Percentiles rank a stretch among this genome's conserved stretches.
Conservation (phyloP, 805 yeast species). For the Maudiozyma saulgeensis region DNA sequence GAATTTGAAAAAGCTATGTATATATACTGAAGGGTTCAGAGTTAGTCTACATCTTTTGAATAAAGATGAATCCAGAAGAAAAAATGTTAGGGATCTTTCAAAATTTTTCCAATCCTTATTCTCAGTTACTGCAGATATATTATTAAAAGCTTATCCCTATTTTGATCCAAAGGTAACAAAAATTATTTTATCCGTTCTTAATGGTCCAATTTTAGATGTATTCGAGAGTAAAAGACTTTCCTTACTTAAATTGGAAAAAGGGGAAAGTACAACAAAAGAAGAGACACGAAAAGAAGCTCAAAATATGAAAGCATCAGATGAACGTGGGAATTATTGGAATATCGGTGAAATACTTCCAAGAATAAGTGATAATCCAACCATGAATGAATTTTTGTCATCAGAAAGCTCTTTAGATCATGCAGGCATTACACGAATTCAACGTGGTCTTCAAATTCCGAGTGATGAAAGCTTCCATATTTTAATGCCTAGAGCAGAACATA, state of each 20-base stretch:
- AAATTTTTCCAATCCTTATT: constrained; percentile 22
- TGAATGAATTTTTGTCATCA: neutral
- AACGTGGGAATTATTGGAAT: constrained; percentile 1
- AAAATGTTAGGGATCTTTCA: constrained; percentile 10
- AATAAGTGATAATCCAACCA: neutral
- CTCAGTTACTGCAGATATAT: constrained; percentile 10
- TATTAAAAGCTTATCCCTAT: constrained; percentile 14
- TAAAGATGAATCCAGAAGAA: constrained; percentile 13
- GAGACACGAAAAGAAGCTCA: neutral
- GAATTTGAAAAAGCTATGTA: constrained; percentile 15
- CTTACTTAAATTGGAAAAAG: neutral
- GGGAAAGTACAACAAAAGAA: neutral
- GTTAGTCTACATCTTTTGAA: constrained; percentile 18
- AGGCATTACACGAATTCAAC: neutral
- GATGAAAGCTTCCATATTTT: neutral
- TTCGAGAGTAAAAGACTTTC: constrained; percentile 6
- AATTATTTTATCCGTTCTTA: constrained; percentile 13
- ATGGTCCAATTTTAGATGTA: constrained; percentile 8
- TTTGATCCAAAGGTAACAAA: constrained; percentile 14
- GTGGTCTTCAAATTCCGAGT: neutral
- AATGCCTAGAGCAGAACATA: neutral
- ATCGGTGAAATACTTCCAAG: neutral
- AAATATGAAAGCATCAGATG: neutral
- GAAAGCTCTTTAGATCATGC: neutral
- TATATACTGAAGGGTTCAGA: constrained; percentile 29